Percentiles rank a stretch among this genome's conserved stretches.
phyloP scores from a whole-genome alignment of 208 protist genomes.

The Phytomonas serpens region DNA sequence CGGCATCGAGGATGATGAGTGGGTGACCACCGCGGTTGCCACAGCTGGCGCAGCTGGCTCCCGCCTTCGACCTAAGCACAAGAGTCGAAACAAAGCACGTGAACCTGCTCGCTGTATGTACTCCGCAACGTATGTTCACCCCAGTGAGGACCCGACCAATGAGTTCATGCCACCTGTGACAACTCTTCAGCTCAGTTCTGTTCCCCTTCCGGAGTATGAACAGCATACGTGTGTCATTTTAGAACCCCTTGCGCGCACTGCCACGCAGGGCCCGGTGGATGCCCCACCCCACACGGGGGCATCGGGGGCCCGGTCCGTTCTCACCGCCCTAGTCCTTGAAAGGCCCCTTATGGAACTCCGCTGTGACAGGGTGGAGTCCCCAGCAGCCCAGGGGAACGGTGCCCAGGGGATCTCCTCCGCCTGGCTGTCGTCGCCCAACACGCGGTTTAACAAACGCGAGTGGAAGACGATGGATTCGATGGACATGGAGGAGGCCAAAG shows the following conservation, averaged over 20 bases:
- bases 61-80: neutral
- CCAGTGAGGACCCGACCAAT: neutral
- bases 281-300: no score
- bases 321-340: neutral
- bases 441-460: constrained; percentile 27
- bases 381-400: neutral
- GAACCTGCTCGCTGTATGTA: neutral
- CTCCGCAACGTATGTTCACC: neutral
- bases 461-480: constrained; percentile 49
- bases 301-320: neutral
- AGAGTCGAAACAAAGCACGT: neutral
- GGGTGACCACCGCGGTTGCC: neutral
- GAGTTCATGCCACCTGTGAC: neutral
- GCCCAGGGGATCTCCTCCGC: neutral
- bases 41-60: neutral
- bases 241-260: neutral
- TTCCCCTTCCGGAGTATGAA: neutral
- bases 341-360: constrained; percentile 2
- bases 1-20: neutral
- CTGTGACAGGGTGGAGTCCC: neutral
- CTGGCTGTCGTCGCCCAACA: constrained; percentile 9
- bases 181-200: neutral
- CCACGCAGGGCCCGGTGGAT: neutral
- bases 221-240: neutral
- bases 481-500: constrained; percentile 15